Conservation (phyloP, 176 grass and related monocot species). For the Areca catechu region DNA sequence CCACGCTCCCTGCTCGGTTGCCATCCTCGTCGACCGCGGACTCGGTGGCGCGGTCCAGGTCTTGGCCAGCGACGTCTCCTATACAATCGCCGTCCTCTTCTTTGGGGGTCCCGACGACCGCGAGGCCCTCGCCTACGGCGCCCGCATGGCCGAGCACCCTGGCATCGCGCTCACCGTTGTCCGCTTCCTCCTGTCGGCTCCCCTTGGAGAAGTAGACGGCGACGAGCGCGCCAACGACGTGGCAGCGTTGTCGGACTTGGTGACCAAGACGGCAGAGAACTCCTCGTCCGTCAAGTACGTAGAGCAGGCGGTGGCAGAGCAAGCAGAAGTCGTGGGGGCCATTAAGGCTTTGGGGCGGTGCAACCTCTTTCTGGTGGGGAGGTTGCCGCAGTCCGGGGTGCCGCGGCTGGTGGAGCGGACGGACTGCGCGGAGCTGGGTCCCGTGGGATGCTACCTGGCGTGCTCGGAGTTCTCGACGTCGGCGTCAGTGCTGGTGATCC, state of each 20-base stretch:
- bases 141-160: slow-evolving; percentile 5
- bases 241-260: background rate
- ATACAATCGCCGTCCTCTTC: background rate
- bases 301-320: background rate
- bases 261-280: background rate
- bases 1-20: slow-evolving; percentile 6
- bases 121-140: slow-evolving; percentile 2
- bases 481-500: slow-evolving; percentile 45
- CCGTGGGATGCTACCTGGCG: slow-evolving; percentile 45
- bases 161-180: slow-evolving; percentile 3
- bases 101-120: slow-evolving; percentile 10
- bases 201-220: background rate
- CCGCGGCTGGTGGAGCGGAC: slow-evolving; percentile 20
- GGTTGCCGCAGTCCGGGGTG: slow-evolving; percentile 21
- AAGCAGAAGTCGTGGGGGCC: background rate
- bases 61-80: slow-evolving; percentile 7
- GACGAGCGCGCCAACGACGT: background rate
- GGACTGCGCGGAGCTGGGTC: slow-evolving; percentile 36
- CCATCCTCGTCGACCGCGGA: slow-evolving; percentile 14
- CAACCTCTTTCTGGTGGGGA: slow-evolving; percentile 4
- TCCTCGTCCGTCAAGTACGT: background rate
- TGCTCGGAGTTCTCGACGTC: slow-evolving; percentile 44
- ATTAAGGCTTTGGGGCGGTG: background rate
- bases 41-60: background rate
- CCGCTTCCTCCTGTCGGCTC: background rate